phyloP scores from a whole-genome alignment of 306 rosid genomes.

The Begonia loranthoides region DNA sequence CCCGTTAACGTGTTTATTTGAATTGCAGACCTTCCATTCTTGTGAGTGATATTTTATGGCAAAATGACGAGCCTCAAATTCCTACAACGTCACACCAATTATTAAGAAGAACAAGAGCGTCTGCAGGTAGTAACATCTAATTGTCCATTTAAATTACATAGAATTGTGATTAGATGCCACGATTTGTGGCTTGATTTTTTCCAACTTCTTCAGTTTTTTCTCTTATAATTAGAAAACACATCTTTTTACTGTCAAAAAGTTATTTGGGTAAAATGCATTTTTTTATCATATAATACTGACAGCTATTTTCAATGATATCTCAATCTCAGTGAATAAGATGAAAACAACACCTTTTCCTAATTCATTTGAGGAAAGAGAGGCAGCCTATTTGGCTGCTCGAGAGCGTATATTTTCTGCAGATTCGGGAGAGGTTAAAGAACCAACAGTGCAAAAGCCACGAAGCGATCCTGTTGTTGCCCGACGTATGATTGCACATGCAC shows the following conservation, averaged over 20 bases:
- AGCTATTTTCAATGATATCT: neutral
- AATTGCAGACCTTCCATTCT: conserved; percentile 86
- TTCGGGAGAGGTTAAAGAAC: conserved; percentile 38
- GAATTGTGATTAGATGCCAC: too few relatives aligned
- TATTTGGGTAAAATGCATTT: too few relatives aligned
- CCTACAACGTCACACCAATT: conserved; percentile 48
- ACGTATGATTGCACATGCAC: conserved; percentile 94
- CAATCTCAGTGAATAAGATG: conserved; percentile 27
- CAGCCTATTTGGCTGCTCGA: conserved; percentile 80
- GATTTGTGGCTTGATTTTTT: too few relatives aligned
- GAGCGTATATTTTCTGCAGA: conserved; percentile 66
- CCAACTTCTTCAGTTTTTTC: too few relatives aligned
- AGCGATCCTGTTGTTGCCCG: conserved; percentile 78
- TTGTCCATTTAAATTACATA: neutral
- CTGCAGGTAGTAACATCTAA: conserved; percentile 38
- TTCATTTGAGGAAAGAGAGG: conserved; percentile 74
- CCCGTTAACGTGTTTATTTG: conserved; percentile 8
- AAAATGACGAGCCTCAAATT: conserved; percentile 59
- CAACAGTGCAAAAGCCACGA: conserved; percentile 54
- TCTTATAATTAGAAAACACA: too few relatives aligned
- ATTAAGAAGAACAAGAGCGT: conserved; percentile 52
- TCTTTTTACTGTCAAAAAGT: too few relatives aligned
- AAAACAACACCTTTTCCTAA: conserved; percentile 29
- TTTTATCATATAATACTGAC: too few relatives aligned
- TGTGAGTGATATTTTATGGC: conserved; percentile 84